phyloP scores from a whole-genome alignment of 768 basidiomycete species.

The Lentinula guzmanii region DNA sequence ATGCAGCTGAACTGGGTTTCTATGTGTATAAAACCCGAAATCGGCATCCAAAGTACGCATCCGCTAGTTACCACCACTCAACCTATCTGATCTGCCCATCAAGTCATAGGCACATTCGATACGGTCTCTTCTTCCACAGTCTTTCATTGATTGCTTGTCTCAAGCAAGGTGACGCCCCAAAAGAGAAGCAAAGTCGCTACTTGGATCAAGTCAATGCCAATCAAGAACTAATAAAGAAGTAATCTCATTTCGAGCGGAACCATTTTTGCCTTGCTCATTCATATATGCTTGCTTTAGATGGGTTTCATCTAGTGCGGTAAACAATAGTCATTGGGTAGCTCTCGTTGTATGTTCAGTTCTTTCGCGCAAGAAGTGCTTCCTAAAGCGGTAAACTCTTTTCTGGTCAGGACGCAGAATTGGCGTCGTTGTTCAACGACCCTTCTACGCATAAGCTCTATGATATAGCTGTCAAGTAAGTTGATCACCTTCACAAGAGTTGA shows the following conservation, averaged over 20 bases:
- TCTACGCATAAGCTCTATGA: conserved; percentile 67
- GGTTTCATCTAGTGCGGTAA: conserved; percentile 65
- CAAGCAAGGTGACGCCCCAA: conserved; percentile 34
- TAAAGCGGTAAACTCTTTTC: not conserved
- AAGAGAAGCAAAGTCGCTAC: conserved; percentile 32
- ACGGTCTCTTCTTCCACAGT: conserved; percentile 64
- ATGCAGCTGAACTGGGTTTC: conserved; percentile 62
- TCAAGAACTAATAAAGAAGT: conserved; percentile 58
- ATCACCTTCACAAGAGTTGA: not conserved
- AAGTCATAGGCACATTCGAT: conserved; percentile 67
- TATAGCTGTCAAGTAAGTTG: conserved; percentile 53
- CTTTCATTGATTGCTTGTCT: conserved; percentile 60
- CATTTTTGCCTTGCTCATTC: not conserved
- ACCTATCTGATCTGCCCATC: not conserved
- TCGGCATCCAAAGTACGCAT: conserved; percentile 55
- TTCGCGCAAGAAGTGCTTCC: not conserved
- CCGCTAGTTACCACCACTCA: not conserved
- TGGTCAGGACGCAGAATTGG: conserved; percentile 62
- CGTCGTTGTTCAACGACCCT: conserved; percentile 46
- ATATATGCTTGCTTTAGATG: conserved; percentile 33
- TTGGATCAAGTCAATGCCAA: conserved; percentile 54
- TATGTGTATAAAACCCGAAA: conserved; percentile 51
- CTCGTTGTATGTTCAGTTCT: conserved; percentile 43
- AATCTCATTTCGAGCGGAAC: not conserved
- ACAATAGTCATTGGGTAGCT: conserved; percentile 62